These are phyloP conservation scores for Bipolaris sorokiniana DNA, from an alignment of 2,329 filamentous ascomycete genomes.

Conservation along the genomic window DNA sequence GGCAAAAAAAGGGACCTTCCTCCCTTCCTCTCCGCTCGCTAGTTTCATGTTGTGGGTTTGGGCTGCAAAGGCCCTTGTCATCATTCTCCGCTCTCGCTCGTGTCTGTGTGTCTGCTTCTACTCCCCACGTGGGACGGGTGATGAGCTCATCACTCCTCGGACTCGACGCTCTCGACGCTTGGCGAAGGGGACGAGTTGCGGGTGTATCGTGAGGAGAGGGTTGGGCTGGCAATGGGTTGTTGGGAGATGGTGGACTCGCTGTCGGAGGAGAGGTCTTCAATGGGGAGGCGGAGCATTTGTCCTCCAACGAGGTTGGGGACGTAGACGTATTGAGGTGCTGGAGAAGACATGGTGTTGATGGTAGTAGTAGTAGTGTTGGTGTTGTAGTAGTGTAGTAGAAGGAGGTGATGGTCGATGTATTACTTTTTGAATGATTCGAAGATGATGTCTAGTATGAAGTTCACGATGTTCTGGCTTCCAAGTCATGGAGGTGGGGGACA, in stretches of 20 bases:
- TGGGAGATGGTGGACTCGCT: slow-evolving; percentile 21
- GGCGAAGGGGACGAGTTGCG: slow-evolving; percentile 37
- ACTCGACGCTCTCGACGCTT: slow-evolving; percentile 38
- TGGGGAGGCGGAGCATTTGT: slow-evolving; percentile 46
- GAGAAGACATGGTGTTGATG: slow-evolving; percentile 37
- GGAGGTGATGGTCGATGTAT: slow-evolving; percentile 6
- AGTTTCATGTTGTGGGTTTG: not conserved
- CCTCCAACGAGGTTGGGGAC: slow-evolving; percentile 49
- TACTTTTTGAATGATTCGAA: not conserved
- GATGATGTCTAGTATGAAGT: not conserved
- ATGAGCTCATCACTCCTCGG: slow-evolving; percentile 26
- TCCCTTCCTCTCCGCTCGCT: not conserved
- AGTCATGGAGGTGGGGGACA: slow-evolving; percentile 2
- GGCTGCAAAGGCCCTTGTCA: not conserved
- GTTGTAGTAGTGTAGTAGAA: not conserved
- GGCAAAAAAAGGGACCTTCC: not conserved
- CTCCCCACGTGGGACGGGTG: not conserved
- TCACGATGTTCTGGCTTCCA: not conserved
- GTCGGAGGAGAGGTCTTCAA: slow-evolving; percentile 35
- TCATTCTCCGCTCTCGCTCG: slow-evolving; percentile 1
- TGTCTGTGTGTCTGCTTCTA: too few relatives aligned
- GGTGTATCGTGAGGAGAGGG: slow-evolving; percentile 21
- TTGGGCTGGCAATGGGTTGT: slow-evolving; percentile 23
- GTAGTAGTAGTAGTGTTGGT: slow-evolving; percentile 1
- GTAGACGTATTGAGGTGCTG: slow-evolving; percentile 45